phyloP scores from a whole-genome alignment of 1,139 yeast genomes.

The Pneumocystis jirovecii region DNA sequence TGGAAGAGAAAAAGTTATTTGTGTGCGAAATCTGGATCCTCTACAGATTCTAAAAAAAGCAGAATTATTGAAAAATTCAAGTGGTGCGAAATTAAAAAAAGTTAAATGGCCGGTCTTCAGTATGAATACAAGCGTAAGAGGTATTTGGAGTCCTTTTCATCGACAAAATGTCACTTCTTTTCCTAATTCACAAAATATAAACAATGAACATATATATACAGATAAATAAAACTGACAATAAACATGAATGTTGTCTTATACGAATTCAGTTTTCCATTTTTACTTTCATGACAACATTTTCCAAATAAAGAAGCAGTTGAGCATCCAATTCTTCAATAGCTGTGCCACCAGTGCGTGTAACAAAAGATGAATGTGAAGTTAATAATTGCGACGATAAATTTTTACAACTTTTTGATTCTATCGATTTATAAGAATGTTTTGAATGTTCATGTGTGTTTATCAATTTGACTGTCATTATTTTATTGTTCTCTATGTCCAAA shows the following conservation, averaged over 20 bases:
- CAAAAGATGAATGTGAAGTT: not conserved
- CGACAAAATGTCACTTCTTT: not conserved
- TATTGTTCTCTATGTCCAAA: not conserved
- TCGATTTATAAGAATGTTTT: not conserved
- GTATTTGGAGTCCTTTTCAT: conserved; percentile 95
- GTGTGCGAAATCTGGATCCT: conserved; percentile 46
- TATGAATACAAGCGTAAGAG: conserved; percentile 73
- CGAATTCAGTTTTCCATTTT: not conserved
- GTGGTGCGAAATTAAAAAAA: conserved; percentile 45
- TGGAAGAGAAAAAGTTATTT: conserved; percentile 37
- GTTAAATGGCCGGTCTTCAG: conserved; percentile 65
- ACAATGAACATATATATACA: not conserved
- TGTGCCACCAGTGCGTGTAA: not conserved
- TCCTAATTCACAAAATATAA: not conserved
- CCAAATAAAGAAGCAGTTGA: not conserved
- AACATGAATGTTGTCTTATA: not conserved
- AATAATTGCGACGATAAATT: not conserved
- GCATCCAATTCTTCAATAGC: not conserved
- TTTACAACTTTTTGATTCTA: not conserved
- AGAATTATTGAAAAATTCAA: conserved; percentile 40
- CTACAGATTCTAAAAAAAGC: conserved; percentile 40
- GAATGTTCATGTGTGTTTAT: not conserved
- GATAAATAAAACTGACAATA: not conserved
- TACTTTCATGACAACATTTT: not conserved
- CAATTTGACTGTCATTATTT: not conserved